Base-by-base conservation (phyloP, 2,329 filamentous ascomycete genomes). In the Aspergillus sp. region DNA sequence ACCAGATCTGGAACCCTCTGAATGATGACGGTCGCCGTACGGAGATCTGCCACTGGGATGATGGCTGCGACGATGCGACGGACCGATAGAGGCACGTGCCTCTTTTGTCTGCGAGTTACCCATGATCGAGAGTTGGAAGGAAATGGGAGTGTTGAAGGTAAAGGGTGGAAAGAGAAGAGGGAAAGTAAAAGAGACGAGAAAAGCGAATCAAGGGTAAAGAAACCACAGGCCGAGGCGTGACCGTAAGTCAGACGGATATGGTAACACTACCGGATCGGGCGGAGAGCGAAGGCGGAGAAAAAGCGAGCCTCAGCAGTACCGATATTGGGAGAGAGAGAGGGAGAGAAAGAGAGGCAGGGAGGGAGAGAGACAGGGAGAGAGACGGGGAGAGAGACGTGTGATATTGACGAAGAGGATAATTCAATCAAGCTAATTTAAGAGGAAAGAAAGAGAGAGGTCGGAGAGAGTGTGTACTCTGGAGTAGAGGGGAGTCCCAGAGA, bases 101-200 rank as follows among this genome's bases (percentile, higher is more conserved):
- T 73, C 71, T 59, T 71, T 73, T 34, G 71, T 72, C 49, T 72
- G 65, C 43, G 70, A 67, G 54, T 73, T 73, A 42, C 71, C 71
- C 71, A 73, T 73, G 10, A 50, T 6, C 32, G 29, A 40, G 12
- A 28, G 19, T 19, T 19, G 19, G 19, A 19, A 19, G 19, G 19
- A 19, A 19, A 19, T 19, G 33, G 43, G 35, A 26, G 38, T 40
- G 44, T 39, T 39, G 35, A 8, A 12, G 10, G 29, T 39, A 32
- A 32, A 28, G 43, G 40, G 27, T 43, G 40, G 35, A n/a, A 42
- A 12, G 34, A 38, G 12, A 36, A 29, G 42, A 38, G 12, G 33
- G 12, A 36, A 9, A 6, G 7, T 26, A 35, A 32, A 27, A 44
- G 27, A n/a, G 7, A 1, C 26, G 33, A n/a, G 10, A 36, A 38